Percentiles rank a stretch among this genome's conserved stretches.
phyloP scores from a whole-genome alignment of 2,329 filamentous ascomycete species.

The Drechslerella dactyloides region DNA sequence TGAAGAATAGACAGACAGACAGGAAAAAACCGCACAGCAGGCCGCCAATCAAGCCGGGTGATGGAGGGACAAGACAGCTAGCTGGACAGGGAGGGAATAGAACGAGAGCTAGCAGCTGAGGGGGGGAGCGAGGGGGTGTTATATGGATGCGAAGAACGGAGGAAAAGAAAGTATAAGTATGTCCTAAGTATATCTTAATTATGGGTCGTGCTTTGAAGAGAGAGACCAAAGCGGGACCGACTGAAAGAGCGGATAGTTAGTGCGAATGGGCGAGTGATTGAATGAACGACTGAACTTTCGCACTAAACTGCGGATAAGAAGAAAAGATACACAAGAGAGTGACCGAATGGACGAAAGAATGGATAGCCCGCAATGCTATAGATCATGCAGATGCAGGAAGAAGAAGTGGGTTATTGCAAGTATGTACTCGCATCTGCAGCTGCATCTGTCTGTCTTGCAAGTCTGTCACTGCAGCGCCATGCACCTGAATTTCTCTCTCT shows the following conservation, averaged over 20 bases:
- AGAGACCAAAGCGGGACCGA: not conserved
- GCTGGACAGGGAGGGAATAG: conserved; percentile 11
- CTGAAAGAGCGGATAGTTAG: conserved; percentile 9
- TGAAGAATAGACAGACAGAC: too few species aligned
- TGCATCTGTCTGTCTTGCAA: not conserved
- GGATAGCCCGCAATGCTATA: conserved; percentile 28
- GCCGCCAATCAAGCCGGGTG: conserved; percentile 27
- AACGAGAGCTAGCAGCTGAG: not conserved
- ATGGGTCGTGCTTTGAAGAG: conserved; percentile 2
- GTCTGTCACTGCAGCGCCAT: not conserved
- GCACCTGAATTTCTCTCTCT: not conserved
- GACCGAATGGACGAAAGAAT: conserved; percentile 43
- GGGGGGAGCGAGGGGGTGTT: conserved; percentile 9
- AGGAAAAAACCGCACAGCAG: too few species aligned
- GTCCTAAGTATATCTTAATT: conserved; percentile 10
- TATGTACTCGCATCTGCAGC: conserved; percentile 2
- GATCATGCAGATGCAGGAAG: conserved; percentile 8
- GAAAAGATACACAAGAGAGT: too few species aligned
- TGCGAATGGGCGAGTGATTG: not conserved
- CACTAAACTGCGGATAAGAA: not conserved
- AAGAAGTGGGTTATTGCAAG: not conserved
- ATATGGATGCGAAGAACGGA: conserved; percentile 13
- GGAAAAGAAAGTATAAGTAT: conserved; percentile 11
- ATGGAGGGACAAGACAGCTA: conserved; percentile 55
- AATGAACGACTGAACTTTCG: too few species aligned